Evolutionary conservation across 768 basidiomycete species (phyloP).

Genomic region (Suillus hirtellus): DNA sequence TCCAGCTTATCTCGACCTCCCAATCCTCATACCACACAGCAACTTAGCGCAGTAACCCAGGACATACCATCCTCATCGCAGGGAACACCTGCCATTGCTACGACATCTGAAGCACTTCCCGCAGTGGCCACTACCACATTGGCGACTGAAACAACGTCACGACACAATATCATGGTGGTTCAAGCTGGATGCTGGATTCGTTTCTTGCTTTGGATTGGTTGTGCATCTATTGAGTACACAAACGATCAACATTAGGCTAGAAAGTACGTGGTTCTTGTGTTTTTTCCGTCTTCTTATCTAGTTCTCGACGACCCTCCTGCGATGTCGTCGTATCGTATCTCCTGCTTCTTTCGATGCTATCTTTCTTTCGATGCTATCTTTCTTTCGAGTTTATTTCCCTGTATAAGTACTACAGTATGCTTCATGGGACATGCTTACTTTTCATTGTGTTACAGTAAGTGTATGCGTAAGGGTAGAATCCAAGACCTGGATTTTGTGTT

Average conservation of each 20-base stretch:
- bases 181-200: not conserved
- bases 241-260: not conserved
- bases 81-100: not conserved
- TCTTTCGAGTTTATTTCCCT: not conserved
- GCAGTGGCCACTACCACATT: not conserved
- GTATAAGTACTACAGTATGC: not conserved
- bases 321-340: not conserved
- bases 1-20: not conserved
- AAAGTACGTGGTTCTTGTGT: not conserved
- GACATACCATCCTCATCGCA: not conserved
- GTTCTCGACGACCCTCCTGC: not conserved
- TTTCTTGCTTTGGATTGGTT: not conserved
- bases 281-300: not conserved
- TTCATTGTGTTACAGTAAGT: not conserved
- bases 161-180: not conserved
- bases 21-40: not conserved
- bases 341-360: not conserved
- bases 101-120: not conserved
- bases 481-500: not conserved
- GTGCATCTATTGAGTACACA: no score
- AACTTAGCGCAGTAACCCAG: not conserved
- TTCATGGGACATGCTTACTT: not conserved
- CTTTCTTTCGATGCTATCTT: not conserved
- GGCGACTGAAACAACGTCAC: not conserved
- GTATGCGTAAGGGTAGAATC: not conserved